Percentiles rank a stretch among this genome's conserved stretches.
Conservation (phyloP, 2,329 filamentous ascomycete species). For the Botrytis deweyae region DNA sequence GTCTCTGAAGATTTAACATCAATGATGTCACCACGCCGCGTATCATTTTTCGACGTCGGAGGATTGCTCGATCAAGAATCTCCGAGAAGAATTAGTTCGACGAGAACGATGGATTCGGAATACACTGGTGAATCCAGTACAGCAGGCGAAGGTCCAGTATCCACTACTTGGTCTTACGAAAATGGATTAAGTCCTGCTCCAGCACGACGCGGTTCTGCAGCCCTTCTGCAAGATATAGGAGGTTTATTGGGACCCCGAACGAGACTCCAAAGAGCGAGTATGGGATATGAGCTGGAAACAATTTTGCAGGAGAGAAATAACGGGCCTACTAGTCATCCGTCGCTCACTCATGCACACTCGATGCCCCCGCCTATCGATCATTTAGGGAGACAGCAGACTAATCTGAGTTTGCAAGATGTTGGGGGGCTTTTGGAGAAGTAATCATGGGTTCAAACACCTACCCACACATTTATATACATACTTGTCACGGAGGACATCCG, state of each 20-base stretch:
- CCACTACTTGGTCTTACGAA: slow-evolving; percentile 29
- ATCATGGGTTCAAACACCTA: not conserved
- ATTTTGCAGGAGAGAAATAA: slow-evolving; percentile 29
- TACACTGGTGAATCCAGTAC: slow-evolving; percentile 30
- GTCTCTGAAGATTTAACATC: slow-evolving; percentile 37
- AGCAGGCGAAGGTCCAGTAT: slow-evolving; percentile 24
- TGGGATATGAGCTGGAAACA: slow-evolving; percentile 35
- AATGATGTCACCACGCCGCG: slow-evolving; percentile 52
- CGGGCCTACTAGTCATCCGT: not conserved
- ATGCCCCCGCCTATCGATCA: not conserved
- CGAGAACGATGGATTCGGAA: slow-evolving; percentile 34
- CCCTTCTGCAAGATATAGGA: slow-evolving; percentile 58
- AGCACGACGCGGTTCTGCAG: slow-evolving; percentile 54
- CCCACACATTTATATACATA: not conserved
- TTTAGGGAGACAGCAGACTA: not conserved
- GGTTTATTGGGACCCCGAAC: slow-evolving; percentile 50
- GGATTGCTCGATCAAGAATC: slow-evolving; percentile 63
- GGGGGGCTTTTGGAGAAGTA: not conserved
- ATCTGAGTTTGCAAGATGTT: slow-evolving; percentile 7
- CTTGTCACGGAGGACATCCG: not conserved
- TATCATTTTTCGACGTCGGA: slow-evolving; percentile 85
- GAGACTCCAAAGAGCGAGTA: slow-evolving; percentile 26
- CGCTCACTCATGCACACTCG: not conserved
- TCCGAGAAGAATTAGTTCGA: slow-evolving; percentile 31
- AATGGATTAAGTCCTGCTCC: slow-evolving; percentile 44